Base-by-base conservation (phyloP, 306 rosid species). In the Cucumis cinereus region DNA sequence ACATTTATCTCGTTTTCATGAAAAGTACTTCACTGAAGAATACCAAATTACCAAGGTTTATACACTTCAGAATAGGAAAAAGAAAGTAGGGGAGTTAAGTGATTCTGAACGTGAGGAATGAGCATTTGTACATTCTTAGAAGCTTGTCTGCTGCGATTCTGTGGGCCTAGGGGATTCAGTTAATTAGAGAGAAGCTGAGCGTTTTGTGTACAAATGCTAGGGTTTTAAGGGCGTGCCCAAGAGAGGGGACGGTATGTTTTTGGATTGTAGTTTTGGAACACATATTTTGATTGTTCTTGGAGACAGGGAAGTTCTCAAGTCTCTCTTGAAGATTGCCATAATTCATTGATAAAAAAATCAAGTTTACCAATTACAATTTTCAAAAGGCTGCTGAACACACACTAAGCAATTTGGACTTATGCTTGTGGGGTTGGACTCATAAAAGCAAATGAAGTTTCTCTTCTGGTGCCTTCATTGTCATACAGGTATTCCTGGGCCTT, bases 401-500 rank as follows among this genome's bases (percentile, higher is more conserved):
- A 56, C 16, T 64, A 64, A 12, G 56, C 30, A 20, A 24, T 69
- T 15, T 8, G n/a, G 22, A 70, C 35, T 41, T 70, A 40, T 11
- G 75, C 6, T 24, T 7, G 23, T 15, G 40, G 40, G 40, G 22
- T 23, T 8, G 57, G n/a, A 45, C 75, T 59, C 41, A 11, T 50
- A 43, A 36, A 49, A 36, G 59, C 22, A n/a, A 38, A 0, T 70
- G 50, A 30, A 5, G 64, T 28, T 55, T 79, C 61, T 54, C 14
- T 79, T 41, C 74, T 52, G 62, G 43, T 49, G 59, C 23, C 40
- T 47, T 70, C 56, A 23, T 77, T 69, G 40, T 83, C 79, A 10
- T 79, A 45, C 83, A 91, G 98, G 85, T 84, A 83, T 82, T 85
- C 85, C 23, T 93, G 97, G 97, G 82, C 92, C 61, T 80, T 38